Evolutionary conservation across 495 filamentous ascomycete species (phyloP).

Genomic region (Neurospora hispaniola): DNA sequence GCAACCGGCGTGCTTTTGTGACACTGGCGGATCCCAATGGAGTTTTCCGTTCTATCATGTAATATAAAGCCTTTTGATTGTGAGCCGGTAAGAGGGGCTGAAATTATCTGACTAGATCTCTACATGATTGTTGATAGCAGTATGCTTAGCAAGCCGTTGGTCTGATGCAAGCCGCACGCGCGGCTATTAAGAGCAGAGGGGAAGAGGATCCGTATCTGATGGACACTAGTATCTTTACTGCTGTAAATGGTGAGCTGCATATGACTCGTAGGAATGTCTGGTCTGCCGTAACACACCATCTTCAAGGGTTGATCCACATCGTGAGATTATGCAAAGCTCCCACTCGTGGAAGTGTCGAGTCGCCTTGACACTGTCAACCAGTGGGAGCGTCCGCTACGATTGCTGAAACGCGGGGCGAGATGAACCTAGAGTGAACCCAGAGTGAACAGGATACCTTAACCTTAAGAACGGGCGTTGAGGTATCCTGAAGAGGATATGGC

Average conservation of each 20-base stretch:
- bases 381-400: background rate
- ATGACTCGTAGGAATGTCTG: background rate
- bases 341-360: background rate
- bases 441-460: background rate
- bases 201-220: background rate
- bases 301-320: background rate
- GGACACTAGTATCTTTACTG: background rate
- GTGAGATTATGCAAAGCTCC: background rate
- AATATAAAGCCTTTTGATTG: background rate
- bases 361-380: background rate
- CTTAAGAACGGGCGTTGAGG: background rate
- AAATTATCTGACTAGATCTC: conserved; percentile 3
- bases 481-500: conserved; percentile 4
- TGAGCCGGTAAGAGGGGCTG: background rate
- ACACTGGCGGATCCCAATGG: conserved; percentile 10
- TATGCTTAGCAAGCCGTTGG: background rate
- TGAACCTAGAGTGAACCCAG: conserved; percentile 1
- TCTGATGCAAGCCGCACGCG: background rate
- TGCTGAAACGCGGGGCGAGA: background rate
- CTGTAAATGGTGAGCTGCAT: background rate
- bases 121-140: background rate
- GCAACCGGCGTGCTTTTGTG: conserved; percentile 10
- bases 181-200: background rate
- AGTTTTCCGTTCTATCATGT: conserved; percentile 8
- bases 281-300: background rate